A percentile compares a stretch with the other conserved stretches of the same genome.
These are phyloP conservation scores for Neophaeococcomyces mojaviensis DNA, from an alignment of 2,329 filamentous ascomycete species.

Conservation along the genomic window DNA sequence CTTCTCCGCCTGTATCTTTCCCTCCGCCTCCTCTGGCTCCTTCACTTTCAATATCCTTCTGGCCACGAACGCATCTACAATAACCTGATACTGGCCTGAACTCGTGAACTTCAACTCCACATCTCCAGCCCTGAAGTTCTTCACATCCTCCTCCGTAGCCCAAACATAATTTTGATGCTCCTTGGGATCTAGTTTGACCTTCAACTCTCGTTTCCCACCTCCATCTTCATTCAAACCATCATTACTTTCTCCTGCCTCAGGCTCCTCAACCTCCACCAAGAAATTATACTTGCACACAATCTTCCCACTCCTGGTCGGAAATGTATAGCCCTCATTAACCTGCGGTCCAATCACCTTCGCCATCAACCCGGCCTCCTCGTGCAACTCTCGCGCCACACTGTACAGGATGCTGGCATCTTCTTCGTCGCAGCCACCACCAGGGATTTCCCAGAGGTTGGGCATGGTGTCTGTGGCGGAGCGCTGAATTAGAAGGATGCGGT, in stretches of 20 bases:
- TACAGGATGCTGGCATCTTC: constrained; percentile 43
- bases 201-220: too few relatives aligned
- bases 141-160: constrained; percentile 32
- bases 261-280: constrained; percentile 30
- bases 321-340: constrained; percentile 27
- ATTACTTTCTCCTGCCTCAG: background rate
- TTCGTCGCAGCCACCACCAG: constrained; percentile 43
- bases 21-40: too few relatives aligned
- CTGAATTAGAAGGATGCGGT: constrained; percentile 36
- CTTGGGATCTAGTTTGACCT: constrained; percentile 26
- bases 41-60: too few relatives aligned
- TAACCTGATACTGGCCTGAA: constrained; percentile 2
- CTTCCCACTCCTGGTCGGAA: constrained; percentile 21
- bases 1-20: too few relatives aligned
- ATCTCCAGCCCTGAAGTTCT: constrained; percentile 7
- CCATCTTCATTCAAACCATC: too few relatives aligned
- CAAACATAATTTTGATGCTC: constrained; percentile 33
- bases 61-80: constrained; percentile 11
- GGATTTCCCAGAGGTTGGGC: constrained; percentile 42
- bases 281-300: constrained; percentile 31
- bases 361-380: constrained; percentile 45
- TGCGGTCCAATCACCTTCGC: constrained; percentile 37
- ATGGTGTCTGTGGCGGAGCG: constrained; percentile 34
- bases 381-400: constrained; percentile 43
- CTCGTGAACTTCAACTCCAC: constrained; percentile 13